These are phyloP conservation scores for Iris macrosiphon DNA, from an alignment of 106 monocot species.

Conservation along the genomic window DNA sequence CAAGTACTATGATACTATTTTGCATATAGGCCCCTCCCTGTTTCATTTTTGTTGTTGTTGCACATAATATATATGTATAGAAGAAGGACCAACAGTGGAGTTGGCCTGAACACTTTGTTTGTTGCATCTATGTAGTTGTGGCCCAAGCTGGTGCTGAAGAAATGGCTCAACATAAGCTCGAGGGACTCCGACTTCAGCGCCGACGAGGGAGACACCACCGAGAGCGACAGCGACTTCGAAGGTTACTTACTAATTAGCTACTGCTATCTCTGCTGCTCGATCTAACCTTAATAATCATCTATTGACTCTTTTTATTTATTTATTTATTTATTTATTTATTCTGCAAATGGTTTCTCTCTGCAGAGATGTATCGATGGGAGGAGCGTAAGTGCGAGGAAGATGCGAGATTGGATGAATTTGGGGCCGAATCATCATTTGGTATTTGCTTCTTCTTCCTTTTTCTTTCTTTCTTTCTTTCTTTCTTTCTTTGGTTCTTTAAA, in stretches of 20 bases:
- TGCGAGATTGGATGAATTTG: slow-evolving; percentile 4
- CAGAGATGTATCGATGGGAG: slow-evolving; percentile 10
- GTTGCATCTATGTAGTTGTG: slow-evolving; percentile 63
- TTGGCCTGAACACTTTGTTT: slow-evolving; percentile 55
- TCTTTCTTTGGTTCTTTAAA: too few species aligned
- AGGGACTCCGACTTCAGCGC: slow-evolving; percentile 80
- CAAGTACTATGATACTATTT: too few species aligned
- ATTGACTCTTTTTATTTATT: background rate
- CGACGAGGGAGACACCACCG: slow-evolving; percentile 59
- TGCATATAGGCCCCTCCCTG: too few species aligned
- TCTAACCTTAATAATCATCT: background rate
- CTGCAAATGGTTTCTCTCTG: too few species aligned
- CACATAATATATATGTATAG: too few species aligned
- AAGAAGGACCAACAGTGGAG: too few species aligned
- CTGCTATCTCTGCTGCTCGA: background rate
- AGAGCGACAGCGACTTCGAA: slow-evolving; percentile 59
- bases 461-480: background rate
- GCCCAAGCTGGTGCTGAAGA: slow-evolving; percentile 67
- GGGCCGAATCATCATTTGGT: background rate
- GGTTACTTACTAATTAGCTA: slow-evolving; percentile 2
- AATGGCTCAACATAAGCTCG: slow-evolving; percentile 89
- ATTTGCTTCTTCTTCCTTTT: background rate
- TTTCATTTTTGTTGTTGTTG: too few species aligned
- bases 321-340: too few species aligned
- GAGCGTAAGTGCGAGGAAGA: background rate